Conservation (phyloP, 495 filamentous ascomycete species). For the Acidomyces sp. region DNA sequence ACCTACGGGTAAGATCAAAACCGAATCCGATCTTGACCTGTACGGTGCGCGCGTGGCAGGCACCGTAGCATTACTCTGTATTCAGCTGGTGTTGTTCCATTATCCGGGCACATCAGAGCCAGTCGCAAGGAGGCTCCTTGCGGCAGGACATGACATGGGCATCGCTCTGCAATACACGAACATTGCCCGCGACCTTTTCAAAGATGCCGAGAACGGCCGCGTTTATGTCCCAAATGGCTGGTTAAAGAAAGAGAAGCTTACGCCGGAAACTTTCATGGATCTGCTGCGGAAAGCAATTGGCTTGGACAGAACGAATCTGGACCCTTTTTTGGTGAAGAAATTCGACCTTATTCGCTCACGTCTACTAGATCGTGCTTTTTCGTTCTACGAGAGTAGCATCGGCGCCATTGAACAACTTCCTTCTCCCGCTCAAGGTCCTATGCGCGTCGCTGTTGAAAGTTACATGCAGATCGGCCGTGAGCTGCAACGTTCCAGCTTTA, state of each 20-base stretch:
- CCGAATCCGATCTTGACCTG: slow-evolving; percentile 39
- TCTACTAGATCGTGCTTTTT: slow-evolving; percentile 44
- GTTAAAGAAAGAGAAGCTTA: slow-evolving; percentile 43
- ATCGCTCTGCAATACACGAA: slow-evolving; percentile 58
- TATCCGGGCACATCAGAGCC: slow-evolving; percentile 21
- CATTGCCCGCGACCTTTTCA: slow-evolving; percentile 52
- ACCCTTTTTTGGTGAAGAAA: slow-evolving; percentile 14
- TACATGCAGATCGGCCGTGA: slow-evolving; percentile 62
- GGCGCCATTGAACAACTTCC: slow-evolving; percentile 45
- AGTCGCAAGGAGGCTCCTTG: slow-evolving; percentile 19
- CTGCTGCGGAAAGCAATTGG: too few relatives aligned
- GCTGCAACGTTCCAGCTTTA: slow-evolving; percentile 32
- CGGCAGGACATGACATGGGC: slow-evolving; percentile 47
- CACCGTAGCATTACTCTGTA: slow-evolving; percentile 51
- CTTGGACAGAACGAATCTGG: slow-evolving; percentile 24
- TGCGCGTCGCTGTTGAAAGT: slow-evolving; percentile 55
- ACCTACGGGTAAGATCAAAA: slow-evolving; percentile 34
- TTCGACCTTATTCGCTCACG: slow-evolving; percentile 37
- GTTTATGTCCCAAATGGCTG: slow-evolving; percentile 51
- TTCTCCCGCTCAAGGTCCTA: slow-evolving; percentile 39
- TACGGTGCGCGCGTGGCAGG: slow-evolving; percentile 52
- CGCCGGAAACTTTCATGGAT: slow-evolving; percentile 39
- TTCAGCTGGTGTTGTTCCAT: slow-evolving; percentile 48
- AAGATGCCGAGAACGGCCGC: slow-evolving; percentile 45
- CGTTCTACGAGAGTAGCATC: slow-evolving; percentile 37